Conservation (phyloP, 352 stramenopile genomes). For the Pythium biforme region DNA sequence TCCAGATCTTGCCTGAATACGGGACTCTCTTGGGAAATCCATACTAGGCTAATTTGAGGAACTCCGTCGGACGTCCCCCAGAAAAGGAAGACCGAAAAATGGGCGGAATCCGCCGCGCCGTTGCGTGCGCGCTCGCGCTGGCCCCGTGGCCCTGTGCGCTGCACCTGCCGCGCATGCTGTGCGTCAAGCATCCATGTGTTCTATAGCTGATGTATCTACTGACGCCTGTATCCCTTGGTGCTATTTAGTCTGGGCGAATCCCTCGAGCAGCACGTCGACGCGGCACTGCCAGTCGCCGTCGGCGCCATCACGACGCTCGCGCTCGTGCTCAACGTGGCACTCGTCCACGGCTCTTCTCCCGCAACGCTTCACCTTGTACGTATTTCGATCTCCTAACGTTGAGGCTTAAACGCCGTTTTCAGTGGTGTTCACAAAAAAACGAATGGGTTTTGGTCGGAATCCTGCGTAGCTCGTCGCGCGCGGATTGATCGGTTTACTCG, state of each 20-base stretch:
- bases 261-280: constrained; percentile 52
- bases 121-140: constrained; percentile 20
- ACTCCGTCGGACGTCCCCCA: constrained; percentile 46
- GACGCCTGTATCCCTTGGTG: neutral
- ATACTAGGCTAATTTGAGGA: too few relatives aligned
- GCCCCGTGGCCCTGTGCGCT: constrained; percentile 22
- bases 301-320: constrained; percentile 28
- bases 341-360: constrained; percentile 25
- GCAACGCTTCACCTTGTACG: neutral
- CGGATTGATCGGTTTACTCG: constrained; percentile 29
- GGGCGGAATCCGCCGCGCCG: constrained; percentile 13
- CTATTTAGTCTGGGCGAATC: constrained; percentile 15
- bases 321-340: constrained; percentile 29
- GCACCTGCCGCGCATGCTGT: constrained; percentile 22
- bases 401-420: too few relatives aligned
- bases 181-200: too few relatives aligned
- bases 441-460: too few relatives aligned
- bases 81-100: neutral
- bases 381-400: neutral
- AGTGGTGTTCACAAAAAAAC: too few relatives aligned
- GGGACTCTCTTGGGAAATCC: too few relatives aligned
- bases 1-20: too few relatives aligned
- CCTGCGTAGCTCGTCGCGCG: constrained; percentile 4
- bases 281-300: constrained; percentile 41
- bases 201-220: too few relatives aligned